A percentile compares a stretch with the other conserved stretches of the same genome.
Conservation (phyloP, 192 early-diverging fungal genomes). For the Phlyctochytrium bullatum region DNA sequence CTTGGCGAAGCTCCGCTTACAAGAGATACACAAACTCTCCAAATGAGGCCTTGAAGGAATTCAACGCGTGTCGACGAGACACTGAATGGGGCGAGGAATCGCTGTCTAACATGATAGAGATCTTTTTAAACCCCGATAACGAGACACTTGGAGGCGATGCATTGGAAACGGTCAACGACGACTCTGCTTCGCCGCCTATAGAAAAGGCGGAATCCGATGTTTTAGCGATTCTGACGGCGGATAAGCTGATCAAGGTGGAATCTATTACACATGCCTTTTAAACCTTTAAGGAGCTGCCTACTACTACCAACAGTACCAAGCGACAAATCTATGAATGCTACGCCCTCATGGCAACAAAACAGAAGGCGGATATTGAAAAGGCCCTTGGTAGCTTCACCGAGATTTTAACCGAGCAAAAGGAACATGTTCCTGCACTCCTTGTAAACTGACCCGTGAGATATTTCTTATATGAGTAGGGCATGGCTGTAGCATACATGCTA, state of each 20-base stretch:
- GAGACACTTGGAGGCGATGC: slow-evolving; percentile 55
- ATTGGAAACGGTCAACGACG: slow-evolving; percentile 34
- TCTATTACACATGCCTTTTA: not conserved
- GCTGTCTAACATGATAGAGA: slow-evolving; percentile 51
- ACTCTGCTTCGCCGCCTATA: not conserved
- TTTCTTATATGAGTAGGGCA: slow-evolving; percentile 29
- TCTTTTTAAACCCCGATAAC: slow-evolving; percentile 58
- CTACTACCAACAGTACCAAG: slow-evolving; percentile 36
- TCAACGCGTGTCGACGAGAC: slow-evolving; percentile 45
- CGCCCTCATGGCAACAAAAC: slow-evolving; percentile 50
- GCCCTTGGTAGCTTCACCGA: slow-evolving; percentile 42
- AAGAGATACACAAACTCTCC: slow-evolving; percentile 44
- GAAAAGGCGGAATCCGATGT: slow-evolving; percentile 44
- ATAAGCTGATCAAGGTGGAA: slow-evolving; percentile 52
- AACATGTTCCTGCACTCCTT: slow-evolving; percentile 51
- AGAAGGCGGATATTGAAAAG: slow-evolving; percentile 52
- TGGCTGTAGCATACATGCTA: slow-evolving; percentile 48
- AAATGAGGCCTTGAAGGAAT: slow-evolving; percentile 52
- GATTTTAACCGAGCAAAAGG: slow-evolving; percentile 44
- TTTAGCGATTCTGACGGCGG: slow-evolving; percentile 47
- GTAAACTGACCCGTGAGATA: slow-evolving; percentile 11
- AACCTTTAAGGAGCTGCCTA: slow-evolving; percentile 38
- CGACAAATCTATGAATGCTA: slow-evolving; percentile 48
- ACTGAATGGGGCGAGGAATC: slow-evolving; percentile 44
- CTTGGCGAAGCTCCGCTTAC: not conserved